Conservation (phyloP, 2,329 filamentous ascomycete species). For the Curvularia verruculosa region DNA sequence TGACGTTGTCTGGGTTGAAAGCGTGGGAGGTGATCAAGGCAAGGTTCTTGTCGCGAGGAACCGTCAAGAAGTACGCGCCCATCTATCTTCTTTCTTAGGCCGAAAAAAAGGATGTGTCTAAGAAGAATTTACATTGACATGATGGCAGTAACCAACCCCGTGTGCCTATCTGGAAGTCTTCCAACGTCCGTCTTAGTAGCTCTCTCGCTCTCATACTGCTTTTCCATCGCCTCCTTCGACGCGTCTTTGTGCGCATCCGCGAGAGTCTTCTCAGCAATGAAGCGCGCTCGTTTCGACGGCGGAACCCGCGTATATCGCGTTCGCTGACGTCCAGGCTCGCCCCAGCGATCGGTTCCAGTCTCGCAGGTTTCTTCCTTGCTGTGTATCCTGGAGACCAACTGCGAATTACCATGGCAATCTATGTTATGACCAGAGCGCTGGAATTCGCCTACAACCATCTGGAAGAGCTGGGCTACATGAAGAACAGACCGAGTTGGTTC, state of each 20-base stretch:
- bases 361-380: conserved; percentile 83
- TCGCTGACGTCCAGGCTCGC: conserved; percentile 83
- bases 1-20: conserved; percentile 53
- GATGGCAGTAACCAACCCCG: conserved; percentile 43
- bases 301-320: conserved; percentile 77
- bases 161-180: conserved; percentile 59
- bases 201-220: conserved; percentile 86
- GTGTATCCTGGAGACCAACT: conserved; percentile 74
- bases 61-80: conserved; percentile 29
- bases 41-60: conserved; percentile 45
- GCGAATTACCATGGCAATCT: conserved; percentile 81
- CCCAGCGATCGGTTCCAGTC: conserved; percentile 85
- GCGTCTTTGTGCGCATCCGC: conserved; percentile 83
- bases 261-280: conserved; percentile 79
- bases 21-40: conserved; percentile 53
- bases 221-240: conserved; percentile 85
- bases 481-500: conserved; percentile 71
- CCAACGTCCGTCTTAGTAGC: conserved; percentile 77
- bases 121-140: neutral
- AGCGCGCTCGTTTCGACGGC: conserved; percentile 77
- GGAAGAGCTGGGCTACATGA: conserved; percentile 71
- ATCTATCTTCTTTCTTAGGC: neutral
- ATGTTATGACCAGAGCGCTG: conserved; percentile 77
- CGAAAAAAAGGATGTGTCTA: neutral
- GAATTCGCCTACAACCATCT: conserved; percentile 87